These are phyloP conservation scores for Neonothopanus nambi DNA, from an alignment of 1,284 basidiomycete genomes.

Conservation along the genomic window DNA sequence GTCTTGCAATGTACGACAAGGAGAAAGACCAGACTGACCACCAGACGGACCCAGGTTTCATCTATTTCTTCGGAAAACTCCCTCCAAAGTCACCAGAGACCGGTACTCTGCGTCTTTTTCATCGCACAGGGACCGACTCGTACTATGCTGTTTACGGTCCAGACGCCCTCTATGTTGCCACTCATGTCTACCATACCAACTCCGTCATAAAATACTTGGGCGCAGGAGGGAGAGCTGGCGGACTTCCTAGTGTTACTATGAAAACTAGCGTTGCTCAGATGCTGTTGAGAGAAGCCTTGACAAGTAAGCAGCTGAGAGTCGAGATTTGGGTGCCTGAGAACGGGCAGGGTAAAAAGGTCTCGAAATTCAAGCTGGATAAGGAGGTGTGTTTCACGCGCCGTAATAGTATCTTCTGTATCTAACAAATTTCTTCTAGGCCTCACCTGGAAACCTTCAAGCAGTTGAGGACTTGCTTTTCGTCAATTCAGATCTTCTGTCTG, in stretches of 20 bases:
- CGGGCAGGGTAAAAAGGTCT: conserved; percentile 71
- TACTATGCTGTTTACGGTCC: conserved; percentile 89
- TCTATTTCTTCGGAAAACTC: conserved; percentile 70
- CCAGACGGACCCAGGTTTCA: conserved; percentile 73
- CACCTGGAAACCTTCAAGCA: conserved; percentile 92
- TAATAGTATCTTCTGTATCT: conserved; percentile 11
- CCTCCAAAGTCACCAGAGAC: conserved; percentile 67
- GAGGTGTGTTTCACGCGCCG: conserved; percentile 60
- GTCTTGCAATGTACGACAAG: conserved; percentile 17
- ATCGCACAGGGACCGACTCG: conserved; percentile 60
- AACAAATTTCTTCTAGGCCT: conserved; percentile 57
- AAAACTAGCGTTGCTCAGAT: conserved; percentile 82
- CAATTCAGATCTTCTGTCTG: conserved; percentile 79
- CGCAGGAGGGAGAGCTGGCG: conserved; percentile 49
- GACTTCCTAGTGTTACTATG: conserved; percentile 80
- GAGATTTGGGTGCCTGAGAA: conserved; percentile 87
- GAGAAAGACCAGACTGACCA: conserved; percentile 38
- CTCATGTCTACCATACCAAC: conserved; percentile 83
- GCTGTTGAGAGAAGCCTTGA: conserved; percentile 89
- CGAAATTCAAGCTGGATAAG: conserved; percentile 77
- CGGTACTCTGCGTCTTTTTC: conserved; percentile 83
- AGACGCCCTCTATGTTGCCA: conserved; percentile 88
- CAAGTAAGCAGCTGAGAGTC: conserved; percentile 88
- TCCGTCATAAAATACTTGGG: conserved; percentile 86
- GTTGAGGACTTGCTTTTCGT: conserved; percentile 94